phyloP scores from a whole-genome alignment of 2,329 filamentous ascomycete genomes.

The Fusarium xyrophilum region DNA sequence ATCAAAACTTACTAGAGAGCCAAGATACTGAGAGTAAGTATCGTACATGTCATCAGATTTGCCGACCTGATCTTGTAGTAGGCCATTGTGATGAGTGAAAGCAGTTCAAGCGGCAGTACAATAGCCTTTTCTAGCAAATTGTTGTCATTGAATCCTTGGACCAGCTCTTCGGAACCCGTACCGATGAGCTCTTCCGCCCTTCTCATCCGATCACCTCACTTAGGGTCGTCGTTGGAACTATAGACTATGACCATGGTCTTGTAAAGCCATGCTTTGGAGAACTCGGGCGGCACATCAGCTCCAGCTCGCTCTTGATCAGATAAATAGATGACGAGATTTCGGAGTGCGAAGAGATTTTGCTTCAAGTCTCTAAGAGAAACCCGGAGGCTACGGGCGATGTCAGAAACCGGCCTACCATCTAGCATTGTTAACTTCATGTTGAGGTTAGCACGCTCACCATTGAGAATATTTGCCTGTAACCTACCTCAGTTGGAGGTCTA shows the following conservation, averaged over 20 bases:
- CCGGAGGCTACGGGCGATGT: slow-evolving; percentile 23
- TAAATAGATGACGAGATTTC: slow-evolving; percentile 42
- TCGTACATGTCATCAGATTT: slow-evolving; percentile 49
- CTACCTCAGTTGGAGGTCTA: slow-evolving; percentile 41
- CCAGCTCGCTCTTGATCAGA: slow-evolving; percentile 39
- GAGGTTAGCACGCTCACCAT: slow-evolving; percentile 4
- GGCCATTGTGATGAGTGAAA: slow-evolving; percentile 49
- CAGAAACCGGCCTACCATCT: neutral
- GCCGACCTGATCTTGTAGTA: slow-evolving; percentile 51
- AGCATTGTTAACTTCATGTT: slow-evolving; percentile 12
- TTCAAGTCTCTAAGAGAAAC: slow-evolving; percentile 35
- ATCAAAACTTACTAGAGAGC: slow-evolving; percentile 47
- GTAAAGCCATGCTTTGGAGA: slow-evolving; percentile 53
- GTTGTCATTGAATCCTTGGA: slow-evolving; percentile 44
- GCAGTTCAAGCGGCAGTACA: slow-evolving; percentile 52
- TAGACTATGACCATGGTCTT: slow-evolving; percentile 49
- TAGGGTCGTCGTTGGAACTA: slow-evolving; percentile 26
- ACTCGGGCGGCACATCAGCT: slow-evolving; percentile 46
- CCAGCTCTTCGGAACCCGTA: slow-evolving; percentile 48
- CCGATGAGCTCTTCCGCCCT: slow-evolving; percentile 44
- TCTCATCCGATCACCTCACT: slow-evolving; percentile 43
- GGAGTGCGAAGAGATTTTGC: slow-evolving; percentile 41
- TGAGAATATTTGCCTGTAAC: neutral
- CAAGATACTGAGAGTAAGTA: slow-evolving; percentile 53
- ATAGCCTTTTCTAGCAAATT: slow-evolving; percentile 48